A percentile compares a stretch with the other conserved stretches of the same genome.
These are phyloP conservation scores for Ceraceosorus guamensis DNA, from an alignment of 1,284 basidiomycete species.

Conservation along the genomic window DNA sequence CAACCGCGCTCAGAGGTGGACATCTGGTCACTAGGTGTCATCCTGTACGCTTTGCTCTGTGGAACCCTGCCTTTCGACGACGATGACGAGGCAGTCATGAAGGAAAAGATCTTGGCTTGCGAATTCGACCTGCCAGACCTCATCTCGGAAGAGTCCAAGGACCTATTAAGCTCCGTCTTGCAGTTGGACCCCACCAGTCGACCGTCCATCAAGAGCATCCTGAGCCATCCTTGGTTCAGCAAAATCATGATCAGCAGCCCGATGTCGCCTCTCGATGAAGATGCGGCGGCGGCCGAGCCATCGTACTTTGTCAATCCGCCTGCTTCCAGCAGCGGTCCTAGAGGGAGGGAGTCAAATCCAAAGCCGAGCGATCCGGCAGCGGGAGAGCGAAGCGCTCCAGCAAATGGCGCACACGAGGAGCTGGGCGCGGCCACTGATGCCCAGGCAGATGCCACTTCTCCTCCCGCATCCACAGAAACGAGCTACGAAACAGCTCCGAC, in stretches of 20 bases:
- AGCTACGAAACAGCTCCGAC: no score
- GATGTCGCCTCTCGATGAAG: conserved; percentile 34
- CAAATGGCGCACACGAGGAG: no score
- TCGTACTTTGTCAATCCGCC: neutral
- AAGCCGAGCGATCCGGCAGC: neutral
- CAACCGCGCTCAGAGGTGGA: conserved; percentile 92
- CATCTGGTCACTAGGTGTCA: conserved; percentile 92
- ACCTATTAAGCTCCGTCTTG: conserved; percentile 72
- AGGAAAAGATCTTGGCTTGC: conserved; percentile 74
- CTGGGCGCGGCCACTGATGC: neutral
- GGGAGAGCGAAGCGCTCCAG: no score
- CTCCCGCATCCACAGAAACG: no score
- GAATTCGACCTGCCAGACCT: conserved; percentile 71
- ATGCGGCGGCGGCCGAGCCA: neutral
- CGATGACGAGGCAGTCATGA: conserved; percentile 86
- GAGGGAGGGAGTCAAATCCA: no score
- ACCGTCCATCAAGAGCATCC: conserved; percentile 72
- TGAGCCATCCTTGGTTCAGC: conserved; percentile 81
- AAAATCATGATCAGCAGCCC: conserved; percentile 23
- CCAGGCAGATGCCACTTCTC: no score
- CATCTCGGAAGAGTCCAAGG: conserved; percentile 77
- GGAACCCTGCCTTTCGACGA: conserved; percentile 96
- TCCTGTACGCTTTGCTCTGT: conserved; percentile 85
- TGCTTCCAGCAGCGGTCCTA: neutral
- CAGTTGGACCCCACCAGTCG: conserved; percentile 70